These are phyloP conservation scores for Suaeda aralocaspica DNA, from an alignment of 148 eudicot genomes.

Conservation along the genomic window DNA sequence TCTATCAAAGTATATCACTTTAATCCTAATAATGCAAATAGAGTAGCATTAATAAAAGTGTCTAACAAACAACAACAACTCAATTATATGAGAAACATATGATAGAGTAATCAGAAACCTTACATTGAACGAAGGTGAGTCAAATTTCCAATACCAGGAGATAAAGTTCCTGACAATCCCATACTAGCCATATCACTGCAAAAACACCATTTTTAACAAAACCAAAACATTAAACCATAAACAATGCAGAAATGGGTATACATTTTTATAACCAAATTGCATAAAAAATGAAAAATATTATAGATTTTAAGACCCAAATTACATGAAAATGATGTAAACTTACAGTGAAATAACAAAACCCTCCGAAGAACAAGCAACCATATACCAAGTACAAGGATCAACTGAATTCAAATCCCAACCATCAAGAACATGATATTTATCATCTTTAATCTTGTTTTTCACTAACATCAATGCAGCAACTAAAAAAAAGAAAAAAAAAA, in stretches of 20 bases:
- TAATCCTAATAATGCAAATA: not conserved
- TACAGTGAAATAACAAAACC: conserved; percentile 82
- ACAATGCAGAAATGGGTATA: conserved; percentile 6
- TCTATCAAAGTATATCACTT: no score
- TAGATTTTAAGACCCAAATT: not conserved
- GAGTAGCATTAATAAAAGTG: not conserved
- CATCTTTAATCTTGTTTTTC: conserved; percentile 72
- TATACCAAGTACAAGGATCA: conserved; percentile 97
- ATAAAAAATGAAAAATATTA: not conserved
- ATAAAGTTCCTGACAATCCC: conserved; percentile 74
- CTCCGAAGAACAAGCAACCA: conserved; percentile 82
- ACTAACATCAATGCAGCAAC: conserved; percentile 91
- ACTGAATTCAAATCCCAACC: conserved; percentile 97
- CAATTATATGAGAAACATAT: not conserved
- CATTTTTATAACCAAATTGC: not conserved
- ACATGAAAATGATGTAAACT: conserved; percentile 26
- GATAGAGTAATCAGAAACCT: conserved; percentile 18
- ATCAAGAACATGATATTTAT: conserved; percentile 48
- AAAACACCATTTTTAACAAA: not conserved
- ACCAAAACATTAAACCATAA: conserved; percentile 14
- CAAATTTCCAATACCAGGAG: conserved; percentile 84
- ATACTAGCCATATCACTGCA: conserved; percentile 73
- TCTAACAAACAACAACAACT: not conserved
- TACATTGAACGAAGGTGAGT: conserved; percentile 73
- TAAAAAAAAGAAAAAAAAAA: conserved; percentile 13